Conservation (phyloP, 2,329 filamentous ascomycete species). For the Xylaria polymorpha region DNA sequence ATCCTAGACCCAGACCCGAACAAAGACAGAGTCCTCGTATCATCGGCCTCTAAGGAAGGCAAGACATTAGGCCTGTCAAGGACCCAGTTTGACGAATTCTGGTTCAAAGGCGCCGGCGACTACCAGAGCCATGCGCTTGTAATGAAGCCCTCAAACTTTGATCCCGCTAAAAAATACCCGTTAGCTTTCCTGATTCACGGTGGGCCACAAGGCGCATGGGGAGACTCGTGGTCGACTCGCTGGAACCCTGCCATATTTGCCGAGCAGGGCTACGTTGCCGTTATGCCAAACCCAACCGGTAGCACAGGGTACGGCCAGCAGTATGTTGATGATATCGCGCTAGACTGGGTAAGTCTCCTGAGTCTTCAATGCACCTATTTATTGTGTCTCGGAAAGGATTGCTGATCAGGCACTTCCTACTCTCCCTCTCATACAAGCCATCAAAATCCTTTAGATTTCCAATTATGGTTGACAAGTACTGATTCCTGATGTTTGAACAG, state of each 20-base stretch:
- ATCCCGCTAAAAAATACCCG: constrained; percentile 78
- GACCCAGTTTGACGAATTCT: constrained; percentile 74
- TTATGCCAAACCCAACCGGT: constrained; percentile 85
- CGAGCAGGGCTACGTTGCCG: constrained; percentile 86
- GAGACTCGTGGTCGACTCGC: constrained; percentile 75
- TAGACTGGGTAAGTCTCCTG: constrained; percentile 69
- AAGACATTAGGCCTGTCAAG: constrained; percentile 73
- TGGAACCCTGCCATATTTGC: constrained; percentile 91
- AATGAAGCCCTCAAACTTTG: constrained; percentile 74
- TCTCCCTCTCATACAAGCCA: neutral
- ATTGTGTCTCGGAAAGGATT: too few relatives aligned
- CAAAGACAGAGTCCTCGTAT: constrained; percentile 59
- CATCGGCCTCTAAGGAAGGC: constrained; percentile 74
- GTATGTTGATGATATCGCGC: constrained; percentile 79
- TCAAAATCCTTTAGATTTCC: neutral
- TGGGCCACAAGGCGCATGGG: constrained; percentile 82
- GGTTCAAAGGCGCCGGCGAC: constrained; percentile 71
- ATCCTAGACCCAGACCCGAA: constrained; percentile 63
- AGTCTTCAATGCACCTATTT: neutral
- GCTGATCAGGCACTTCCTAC: neutral
- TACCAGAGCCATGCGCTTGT: constrained; percentile 78
- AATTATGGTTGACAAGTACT: neutral
- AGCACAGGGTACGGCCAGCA: constrained; percentile 85
- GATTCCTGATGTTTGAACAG: constrained; percentile 10
- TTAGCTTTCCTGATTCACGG: constrained; percentile 85